Evolutionary conservation across 805 yeast genomes (phyloP).

Genomic region (Crinitomyces ghanaensis): DNA sequence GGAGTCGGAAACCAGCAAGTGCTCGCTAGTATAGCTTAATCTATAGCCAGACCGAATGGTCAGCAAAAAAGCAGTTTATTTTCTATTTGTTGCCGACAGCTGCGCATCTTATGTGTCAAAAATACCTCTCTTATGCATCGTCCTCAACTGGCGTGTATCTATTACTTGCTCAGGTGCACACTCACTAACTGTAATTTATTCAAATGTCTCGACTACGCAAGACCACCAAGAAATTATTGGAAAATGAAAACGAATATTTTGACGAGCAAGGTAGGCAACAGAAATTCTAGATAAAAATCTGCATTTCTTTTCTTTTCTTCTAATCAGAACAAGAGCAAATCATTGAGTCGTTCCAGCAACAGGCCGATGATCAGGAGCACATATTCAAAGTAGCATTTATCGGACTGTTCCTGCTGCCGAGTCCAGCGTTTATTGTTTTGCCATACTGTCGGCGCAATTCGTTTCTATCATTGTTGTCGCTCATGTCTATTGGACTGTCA

Average conservation of each 20-base stretch:
- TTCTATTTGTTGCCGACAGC: too few relatives aligned
- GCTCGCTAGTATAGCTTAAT: too few relatives aligned
- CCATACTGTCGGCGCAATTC: slow-evolving; percentile 20
- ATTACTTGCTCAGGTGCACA: too few relatives aligned
- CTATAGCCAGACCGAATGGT: too few relatives aligned
- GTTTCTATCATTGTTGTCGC: slow-evolving; percentile 19
- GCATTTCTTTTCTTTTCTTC: slow-evolving; percentile 1
- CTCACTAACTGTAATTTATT: too few relatives aligned
- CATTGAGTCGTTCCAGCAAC: slow-evolving; percentile 15
- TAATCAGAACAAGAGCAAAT: slow-evolving; percentile 23
- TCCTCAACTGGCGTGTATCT: too few relatives aligned
- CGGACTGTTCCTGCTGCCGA: slow-evolving; percentile 20
- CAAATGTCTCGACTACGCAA: slow-evolving; percentile 18
- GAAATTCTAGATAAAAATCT: not conserved
- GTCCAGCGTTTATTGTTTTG: slow-evolving; percentile 22
- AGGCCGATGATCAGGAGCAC: slow-evolving; percentile 17
- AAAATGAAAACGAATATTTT: slow-evolving; percentile 9
- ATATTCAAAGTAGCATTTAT: slow-evolving; percentile 19
- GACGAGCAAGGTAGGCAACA: slow-evolving; percentile 15
- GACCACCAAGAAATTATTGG: slow-evolving; percentile 11
- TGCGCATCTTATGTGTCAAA: too few relatives aligned
- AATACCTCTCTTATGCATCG: too few relatives aligned
- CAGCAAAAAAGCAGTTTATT: too few relatives aligned
- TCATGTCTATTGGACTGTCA: slow-evolving; percentile 16
- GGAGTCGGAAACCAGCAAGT: too few relatives aligned